phyloP scores from a whole-genome alignment of 495 filamentous ascomycete species.

The Aspergillus sparsus region DNA sequence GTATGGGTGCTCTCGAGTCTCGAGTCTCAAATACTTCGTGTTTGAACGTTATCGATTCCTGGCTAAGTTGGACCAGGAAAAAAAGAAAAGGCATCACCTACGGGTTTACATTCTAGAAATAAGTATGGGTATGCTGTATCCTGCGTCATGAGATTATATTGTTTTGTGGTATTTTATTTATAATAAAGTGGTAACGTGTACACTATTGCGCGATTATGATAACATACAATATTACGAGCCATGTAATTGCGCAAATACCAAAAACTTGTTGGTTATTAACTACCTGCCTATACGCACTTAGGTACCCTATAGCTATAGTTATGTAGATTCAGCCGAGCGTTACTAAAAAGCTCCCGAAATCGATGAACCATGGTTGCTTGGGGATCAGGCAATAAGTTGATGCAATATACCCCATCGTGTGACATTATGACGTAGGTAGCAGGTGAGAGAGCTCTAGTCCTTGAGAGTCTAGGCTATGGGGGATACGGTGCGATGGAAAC shows the following conservation, averaged over 20 bases:
- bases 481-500: no score
- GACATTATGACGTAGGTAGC: no score
- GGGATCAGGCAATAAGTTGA: background rate
- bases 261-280: background rate
- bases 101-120: background rate
- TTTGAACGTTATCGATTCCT: background rate
- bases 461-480: no score
- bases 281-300: background rate
- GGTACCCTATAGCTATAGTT: background rate
- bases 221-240: no score
- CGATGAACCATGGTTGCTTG: background rate
- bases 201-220: no score
- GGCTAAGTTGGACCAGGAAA: background rate
- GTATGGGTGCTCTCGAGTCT: background rate
- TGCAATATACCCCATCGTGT: background rate
- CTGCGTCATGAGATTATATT: background rate
- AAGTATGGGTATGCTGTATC: background rate
- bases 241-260: no score
- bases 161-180: background rate
- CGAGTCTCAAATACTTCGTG: background rate
- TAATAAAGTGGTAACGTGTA: background rate
- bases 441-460: no score
- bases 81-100: background rate
- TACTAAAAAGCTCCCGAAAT: background rate
- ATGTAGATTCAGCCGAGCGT: background rate